Evolutionary conservation across 2,329 filamentous ascomycete species (phyloP).

Genomic region (Apiospora kogelbergensis): DNA sequence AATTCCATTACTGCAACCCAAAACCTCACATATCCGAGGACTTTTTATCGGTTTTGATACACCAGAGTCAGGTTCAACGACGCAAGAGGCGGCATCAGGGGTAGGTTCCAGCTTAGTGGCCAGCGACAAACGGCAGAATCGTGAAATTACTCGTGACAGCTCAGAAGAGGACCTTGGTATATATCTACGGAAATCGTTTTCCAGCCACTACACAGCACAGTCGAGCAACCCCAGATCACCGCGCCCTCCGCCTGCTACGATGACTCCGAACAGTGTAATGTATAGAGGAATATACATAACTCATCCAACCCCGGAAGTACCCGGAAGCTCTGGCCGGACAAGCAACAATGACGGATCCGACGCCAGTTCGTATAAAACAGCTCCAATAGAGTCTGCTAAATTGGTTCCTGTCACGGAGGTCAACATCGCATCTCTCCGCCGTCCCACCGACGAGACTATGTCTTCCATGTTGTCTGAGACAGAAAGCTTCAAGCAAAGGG

Average conservation of each 20-base stretch:
- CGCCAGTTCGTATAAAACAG: conserved; percentile 29
- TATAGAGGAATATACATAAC: not conserved
- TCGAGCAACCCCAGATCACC: not conserved
- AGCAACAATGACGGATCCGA: conserved; percentile 20
- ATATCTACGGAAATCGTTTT: not conserved
- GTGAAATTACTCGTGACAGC: not conserved
- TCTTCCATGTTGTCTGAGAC: conserved; percentile 33
- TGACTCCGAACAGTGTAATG: not conserved
- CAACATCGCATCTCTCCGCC: conserved; percentile 13
- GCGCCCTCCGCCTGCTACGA: not conserved
- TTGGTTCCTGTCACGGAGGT: conserved; percentile 13
- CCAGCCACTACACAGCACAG: not conserved
- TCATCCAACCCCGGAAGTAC: not conserved
- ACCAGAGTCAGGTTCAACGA: too few relatives aligned
- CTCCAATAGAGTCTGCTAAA: conserved; percentile 21
- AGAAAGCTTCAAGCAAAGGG: conserved; percentile 37
- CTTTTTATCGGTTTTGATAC: too few relatives aligned
- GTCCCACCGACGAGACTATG: conserved; percentile 16
- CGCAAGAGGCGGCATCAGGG: not conserved
- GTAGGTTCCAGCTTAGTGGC: not conserved
- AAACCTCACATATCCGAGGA: not conserved
- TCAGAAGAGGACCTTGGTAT: not conserved
- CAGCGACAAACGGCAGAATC: not conserved
- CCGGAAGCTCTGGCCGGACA: not conserved
- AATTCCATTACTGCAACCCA: not conserved